Percentiles rank a stretch among this genome's conserved stretches.
Conservation (phyloP, 768 basidiomycete genomes). For the Lactifluus echinatus region DNA sequence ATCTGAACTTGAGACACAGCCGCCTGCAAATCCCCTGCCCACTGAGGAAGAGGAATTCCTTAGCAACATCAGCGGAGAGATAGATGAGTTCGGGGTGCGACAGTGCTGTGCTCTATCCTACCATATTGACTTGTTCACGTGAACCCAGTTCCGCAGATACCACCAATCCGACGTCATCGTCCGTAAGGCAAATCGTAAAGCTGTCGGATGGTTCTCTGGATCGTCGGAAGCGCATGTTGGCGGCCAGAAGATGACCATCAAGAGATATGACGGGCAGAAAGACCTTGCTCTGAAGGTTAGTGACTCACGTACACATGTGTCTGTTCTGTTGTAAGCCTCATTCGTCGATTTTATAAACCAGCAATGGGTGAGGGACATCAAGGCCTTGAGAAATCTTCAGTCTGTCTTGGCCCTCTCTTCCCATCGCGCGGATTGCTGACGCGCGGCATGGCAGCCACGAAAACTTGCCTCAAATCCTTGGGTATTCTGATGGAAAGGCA, state of each 20-base stretch:
- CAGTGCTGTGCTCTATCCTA: not conserved
- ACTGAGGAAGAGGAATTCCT: conserved; percentile 20
- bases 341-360: conserved; percentile 18
- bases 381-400: conserved; percentile 42
- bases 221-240: conserved; percentile 33
- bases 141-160: conserved; percentile 37
- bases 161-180: conserved; percentile 41
- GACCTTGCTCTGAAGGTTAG: conserved; percentile 28
- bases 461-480: conserved; percentile 45
- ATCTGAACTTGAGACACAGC: not conserved
- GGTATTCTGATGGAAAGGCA: conserved; percentile 37
- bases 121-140: not conserved
- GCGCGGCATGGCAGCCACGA: conserved; percentile 33
- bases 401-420: conserved; percentile 23
- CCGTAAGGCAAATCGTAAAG: conserved; percentile 23
- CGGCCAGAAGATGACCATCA: conserved; percentile 35
- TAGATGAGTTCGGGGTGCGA: conserved; percentile 17
- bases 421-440: not conserved
- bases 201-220: conserved; percentile 41
- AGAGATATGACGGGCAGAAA: conserved; percentile 36
- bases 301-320: not conserved
- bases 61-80: not conserved
- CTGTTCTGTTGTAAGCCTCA: not conserved
- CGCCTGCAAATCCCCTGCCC: not conserved
- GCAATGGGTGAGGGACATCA: conserved; percentile 45